Base-by-base conservation (phyloP, 163 green algal species). In the Trebouxiophyceae sp. region DNA sequence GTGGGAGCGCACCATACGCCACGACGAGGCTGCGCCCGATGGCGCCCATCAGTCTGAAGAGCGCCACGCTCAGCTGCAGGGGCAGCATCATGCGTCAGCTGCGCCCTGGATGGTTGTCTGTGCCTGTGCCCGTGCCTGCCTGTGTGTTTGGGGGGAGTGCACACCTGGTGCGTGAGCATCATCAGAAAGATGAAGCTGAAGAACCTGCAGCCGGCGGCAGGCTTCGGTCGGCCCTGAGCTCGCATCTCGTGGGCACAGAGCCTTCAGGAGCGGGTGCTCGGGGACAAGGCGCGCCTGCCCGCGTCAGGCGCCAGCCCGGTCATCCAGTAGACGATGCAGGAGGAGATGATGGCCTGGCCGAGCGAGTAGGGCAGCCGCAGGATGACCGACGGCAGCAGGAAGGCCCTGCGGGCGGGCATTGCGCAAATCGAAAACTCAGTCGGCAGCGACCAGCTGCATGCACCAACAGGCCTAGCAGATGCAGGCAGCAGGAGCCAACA, bases 381-480 rank as follows among this genome's bases (percentile, higher is more conserved):
- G 30, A 77, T 44, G 24, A 60, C 50, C 19, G 59, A 66, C 5
- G 70, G 70, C 50, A 77, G 46, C 8, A 26, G 30, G 29, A 47
- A 68, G 1, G 60, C 60, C 70, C 70, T 72, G 5, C 34, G 46
- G 12, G 77, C 69, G 34, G n/a, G n/a, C n/a, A n/a, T n/a, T n/a
- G n/a, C n/a, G n/a, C n/a, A n/a, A n/a, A n/a, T n/a, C n/a, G n/a
- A n/a, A n/a, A n/a, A n/a, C n/a, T n/a, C 75, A 86, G 62, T 84
- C 77, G 23, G 64, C 34, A 45, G 64, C 64, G 66, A 81, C 73
- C 2, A 77, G 71, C 46, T 85, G 77, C 69, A 83, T 86, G 72
- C 72, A 85, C 47, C 78, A 50, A 8, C 8, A 50, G 8, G 39
- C 16, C 16, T 50, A 16, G 39, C 39, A n/a, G 39, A 50, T 50